A percentile compares a stretch with the other conserved stretches of the same genome.
These are phyloP conservation scores for Suillus placidus DNA, from an alignment of 768 basidiomycete species.

Conservation along the genomic window DNA sequence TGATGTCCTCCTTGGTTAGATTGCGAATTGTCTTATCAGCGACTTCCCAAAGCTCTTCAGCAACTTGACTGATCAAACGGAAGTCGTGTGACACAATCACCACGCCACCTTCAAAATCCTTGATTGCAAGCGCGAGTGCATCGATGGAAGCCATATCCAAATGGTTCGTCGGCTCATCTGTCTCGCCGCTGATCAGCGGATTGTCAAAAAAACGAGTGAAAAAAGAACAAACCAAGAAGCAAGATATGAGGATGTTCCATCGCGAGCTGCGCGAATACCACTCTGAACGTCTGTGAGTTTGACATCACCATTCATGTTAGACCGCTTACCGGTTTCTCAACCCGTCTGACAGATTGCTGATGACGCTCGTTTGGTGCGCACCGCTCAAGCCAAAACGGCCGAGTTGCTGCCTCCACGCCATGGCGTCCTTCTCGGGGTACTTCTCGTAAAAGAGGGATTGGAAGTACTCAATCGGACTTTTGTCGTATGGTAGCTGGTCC, in stretches of 20 bases:
- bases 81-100: slow-evolving; percentile 99
- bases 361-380: slow-evolving; percentile 90
- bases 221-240: slow-evolving; percentile 61
- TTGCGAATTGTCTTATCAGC: slow-evolving; percentile 92
- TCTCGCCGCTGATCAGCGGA: slow-evolving; percentile 16
- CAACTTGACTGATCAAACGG: slow-evolving; percentile 98
- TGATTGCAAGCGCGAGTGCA: slow-evolving; percentile 93
- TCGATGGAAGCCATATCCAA: slow-evolving; percentile 99
- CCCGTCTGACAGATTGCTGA: slow-evolving; percentile 94
- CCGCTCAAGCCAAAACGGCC: slow-evolving; percentile 97
- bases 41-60: slow-evolving; percentile 99
- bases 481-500: slow-evolving; percentile 95
- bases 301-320: slow-evolving; percentile 18
- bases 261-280: slow-evolving; percentile 94
- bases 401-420: slow-evolving; percentile 91
- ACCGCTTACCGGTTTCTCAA: slow-evolving; percentile 82
- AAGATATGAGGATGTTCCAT: slow-evolving; percentile 98
- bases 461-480: slow-evolving; percentile 92
- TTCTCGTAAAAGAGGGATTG: slow-evolving; percentile 76
- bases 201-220: slow-evolving; percentile 12
- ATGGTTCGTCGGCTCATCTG: slow-evolving; percentile 95
- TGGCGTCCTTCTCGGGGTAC: slow-evolving; percentile 92
- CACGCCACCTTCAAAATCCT: slow-evolving; percentile 96
- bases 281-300: slow-evolving; percentile 45
- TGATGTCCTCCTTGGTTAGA: slow-evolving; percentile 87